These are phyloP conservation scores for Camellia sinensis DNA, from an alignment of 148 eudicot species.

Conservation along the genomic window DNA sequence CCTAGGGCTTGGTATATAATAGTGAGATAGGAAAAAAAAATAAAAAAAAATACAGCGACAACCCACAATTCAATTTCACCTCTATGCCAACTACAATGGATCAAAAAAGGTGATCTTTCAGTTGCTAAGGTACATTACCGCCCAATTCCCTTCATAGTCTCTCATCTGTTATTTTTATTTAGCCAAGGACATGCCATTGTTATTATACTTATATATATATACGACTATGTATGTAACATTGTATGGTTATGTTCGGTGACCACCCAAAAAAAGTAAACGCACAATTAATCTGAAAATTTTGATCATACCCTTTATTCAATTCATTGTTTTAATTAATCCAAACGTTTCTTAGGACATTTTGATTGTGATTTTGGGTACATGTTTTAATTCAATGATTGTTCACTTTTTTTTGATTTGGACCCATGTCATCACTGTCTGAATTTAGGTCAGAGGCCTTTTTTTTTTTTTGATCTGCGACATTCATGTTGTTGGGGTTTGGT, in stretches of 20 bases:
- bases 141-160: constrained; percentile 2
- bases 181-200: neutral
- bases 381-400: constrained; percentile 14
- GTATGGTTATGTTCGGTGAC: constrained; percentile 23
- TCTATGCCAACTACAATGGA: constrained; percentile 5
- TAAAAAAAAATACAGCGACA: neutral
- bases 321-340: constrained; percentile 10
- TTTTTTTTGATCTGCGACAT: neutral
- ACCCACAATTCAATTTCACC: constrained; percentile 18
- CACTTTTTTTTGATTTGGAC: constrained; percentile 14
- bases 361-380: constrained; percentile 15
- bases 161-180: constrained; percentile 11
- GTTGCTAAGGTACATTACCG: constrained; percentile 18
- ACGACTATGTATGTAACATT: constrained; percentile 18
- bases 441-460: constrained; percentile 2
- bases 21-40: neutral
- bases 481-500: neutral
- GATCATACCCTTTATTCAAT: neutral
- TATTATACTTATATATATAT: neutral
- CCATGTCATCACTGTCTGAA: constrained; percentile 2
- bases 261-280: constrained; percentile 15
- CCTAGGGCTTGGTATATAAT: neutral
- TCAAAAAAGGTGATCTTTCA: constrained; percentile 13
- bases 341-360: neutral
- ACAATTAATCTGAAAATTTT: neutral